Evolutionary conservation across 1,284 basidiomycete species (phyloP).

Genomic region (Puccinia novopanici): DNA sequence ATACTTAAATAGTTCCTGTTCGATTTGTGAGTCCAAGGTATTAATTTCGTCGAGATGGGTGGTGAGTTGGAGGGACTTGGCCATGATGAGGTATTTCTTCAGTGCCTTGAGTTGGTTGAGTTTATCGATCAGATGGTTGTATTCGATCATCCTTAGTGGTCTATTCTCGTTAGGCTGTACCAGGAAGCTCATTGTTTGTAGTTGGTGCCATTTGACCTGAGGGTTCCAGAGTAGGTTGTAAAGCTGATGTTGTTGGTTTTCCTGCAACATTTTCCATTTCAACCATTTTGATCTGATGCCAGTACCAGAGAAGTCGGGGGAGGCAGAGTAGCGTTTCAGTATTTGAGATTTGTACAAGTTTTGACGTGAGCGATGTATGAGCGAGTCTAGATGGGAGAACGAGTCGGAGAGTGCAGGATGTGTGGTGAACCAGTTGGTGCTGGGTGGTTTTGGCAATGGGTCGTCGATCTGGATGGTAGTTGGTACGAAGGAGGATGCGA

Average conservation of each 20-base stretch:
- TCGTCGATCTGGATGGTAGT: not conserved
- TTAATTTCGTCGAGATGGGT: constrained; percentile 5
- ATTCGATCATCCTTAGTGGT: constrained; percentile 38
- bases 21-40: constrained; percentile 13
- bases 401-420: constrained; percentile 43
- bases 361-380: constrained; percentile 27
- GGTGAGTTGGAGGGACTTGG: constrained; percentile 15
- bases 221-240: constrained; percentile 19
- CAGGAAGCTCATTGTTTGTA: not conserved
- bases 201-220: constrained; percentile 32
- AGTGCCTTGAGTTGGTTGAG: constrained; percentile 26
- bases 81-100: constrained; percentile 26
- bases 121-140: constrained; percentile 16
- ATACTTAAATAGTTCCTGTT: constrained; percentile 9
- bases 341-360: not conserved
- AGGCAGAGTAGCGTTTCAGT: constrained; percentile 25
- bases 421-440: constrained; percentile 42
- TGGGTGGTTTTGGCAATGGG: constrained; percentile 33
- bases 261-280: constrained; percentile 17
- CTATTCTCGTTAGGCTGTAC: constrained; percentile 25
- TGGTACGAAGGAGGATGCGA: constrained; percentile 13
- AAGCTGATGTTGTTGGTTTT: not conserved
- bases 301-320: constrained; percentile 24
- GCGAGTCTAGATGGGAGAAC: constrained; percentile 22
- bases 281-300: constrained; percentile 40